These are phyloP conservation scores for Rheum nobile DNA, from an alignment of 148 eudicot species.

Conservation along the genomic window DNA sequence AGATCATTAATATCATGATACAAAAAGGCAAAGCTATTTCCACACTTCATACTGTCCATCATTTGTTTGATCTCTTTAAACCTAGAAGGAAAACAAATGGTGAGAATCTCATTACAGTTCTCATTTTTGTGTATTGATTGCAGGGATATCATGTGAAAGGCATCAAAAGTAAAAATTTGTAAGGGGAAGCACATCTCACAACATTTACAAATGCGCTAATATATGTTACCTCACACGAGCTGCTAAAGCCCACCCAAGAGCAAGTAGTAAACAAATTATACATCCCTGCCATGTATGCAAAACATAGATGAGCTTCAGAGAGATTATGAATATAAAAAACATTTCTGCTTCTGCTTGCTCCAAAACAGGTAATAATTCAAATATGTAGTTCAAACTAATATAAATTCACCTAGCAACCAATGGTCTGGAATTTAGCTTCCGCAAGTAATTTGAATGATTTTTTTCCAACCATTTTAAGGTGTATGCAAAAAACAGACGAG, in stretches of 20 bases:
- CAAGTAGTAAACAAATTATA: conserved; percentile 56
- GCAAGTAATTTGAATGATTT: not conserved
- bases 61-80: conserved; percentile 69
- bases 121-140: not conserved
- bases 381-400: too few relatives aligned
- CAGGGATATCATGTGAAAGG: not conserved
- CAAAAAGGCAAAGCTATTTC: conserved; percentile 75
- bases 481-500: not conserved
- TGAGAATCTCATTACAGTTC: not conserved
- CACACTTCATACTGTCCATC: conserved; percentile 37
- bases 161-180: not conserved
- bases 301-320: conserved; percentile 4
- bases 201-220: not conserved
- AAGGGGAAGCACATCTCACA: not conserved
- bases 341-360: not conserved
- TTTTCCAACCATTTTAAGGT: not conserved
- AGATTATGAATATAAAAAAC: not conserved
- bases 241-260: conserved; percentile 73
- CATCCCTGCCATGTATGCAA: conserved; percentile 44
- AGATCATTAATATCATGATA: conserved; percentile 64
- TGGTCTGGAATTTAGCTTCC: too few relatives aligned
- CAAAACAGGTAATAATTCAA: too few relatives aligned
- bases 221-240: conserved; percentile 64
- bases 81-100: conserved; percentile 25
- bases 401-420: too few relatives aligned